Evolutionary conservation across 139 green algal genomes (phyloP).

Genomic region (Marvania coccoides): DNA sequence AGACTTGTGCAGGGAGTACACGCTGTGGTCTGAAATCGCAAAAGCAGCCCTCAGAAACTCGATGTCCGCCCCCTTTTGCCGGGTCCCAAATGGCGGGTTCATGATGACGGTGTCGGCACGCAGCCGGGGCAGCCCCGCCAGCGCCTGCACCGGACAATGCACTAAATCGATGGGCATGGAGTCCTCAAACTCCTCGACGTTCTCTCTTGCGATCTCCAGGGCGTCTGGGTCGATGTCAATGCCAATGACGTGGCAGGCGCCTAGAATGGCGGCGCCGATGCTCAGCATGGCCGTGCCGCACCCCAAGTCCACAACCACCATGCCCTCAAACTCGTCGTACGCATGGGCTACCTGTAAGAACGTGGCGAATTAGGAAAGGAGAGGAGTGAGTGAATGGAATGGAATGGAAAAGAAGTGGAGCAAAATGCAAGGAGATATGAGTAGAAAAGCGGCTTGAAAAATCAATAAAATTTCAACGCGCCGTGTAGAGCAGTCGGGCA

Average conservation of each 20-base stretch:
- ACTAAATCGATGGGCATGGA: conserved; percentile 60
- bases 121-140: conserved; percentile 19
- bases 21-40: conserved; percentile 17
- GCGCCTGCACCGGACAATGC: conserved; percentile 32
- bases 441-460: not conserved
- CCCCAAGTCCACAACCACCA: conserved; percentile 77
- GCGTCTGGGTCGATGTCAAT: conserved; percentile 84
- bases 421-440: not conserved
- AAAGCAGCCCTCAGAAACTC: conserved; percentile 78
- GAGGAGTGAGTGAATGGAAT: not conserved
- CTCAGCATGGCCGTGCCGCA: conserved; percentile 84
- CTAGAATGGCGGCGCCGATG: conserved; percentile 76
- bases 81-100: conserved; percentile 94
- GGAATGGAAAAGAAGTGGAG: not conserved
- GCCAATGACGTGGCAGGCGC: conserved; percentile 62
- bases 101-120: conserved; percentile 81
- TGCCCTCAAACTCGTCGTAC: conserved; percentile 70
- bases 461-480: conserved; percentile 15
- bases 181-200: conserved; percentile 69
- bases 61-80: conserved; percentile 78
- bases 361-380: not conserved
- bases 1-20: conserved; percentile 94
- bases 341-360: conserved; percentile 50
- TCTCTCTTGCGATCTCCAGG: conserved; percentile 54
- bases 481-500: conserved; percentile 71